phyloP scores from a whole-genome alignment of 2,329 filamentous ascomycete species.

The Ciborinia camelliae region DNA sequence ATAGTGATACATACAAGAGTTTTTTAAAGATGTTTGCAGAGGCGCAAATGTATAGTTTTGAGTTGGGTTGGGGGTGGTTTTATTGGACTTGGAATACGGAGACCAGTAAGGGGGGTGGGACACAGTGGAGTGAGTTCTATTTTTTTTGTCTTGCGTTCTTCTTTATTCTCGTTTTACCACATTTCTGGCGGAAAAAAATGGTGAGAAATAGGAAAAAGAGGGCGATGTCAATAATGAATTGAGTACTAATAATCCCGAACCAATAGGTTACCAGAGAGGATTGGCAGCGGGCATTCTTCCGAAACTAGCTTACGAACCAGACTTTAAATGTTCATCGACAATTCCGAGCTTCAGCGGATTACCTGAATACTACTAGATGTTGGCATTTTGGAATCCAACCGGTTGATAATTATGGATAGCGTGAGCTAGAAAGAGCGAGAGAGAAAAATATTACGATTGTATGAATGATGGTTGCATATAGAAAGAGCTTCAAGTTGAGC shows the following conservation, averaged over 20 bases:
- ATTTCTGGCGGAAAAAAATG: too few relatives aligned
- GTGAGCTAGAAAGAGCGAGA: too few relatives aligned
- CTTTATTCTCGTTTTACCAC: slow-evolving; percentile 62
- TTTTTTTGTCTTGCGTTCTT: background rate
- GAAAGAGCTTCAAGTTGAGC: background rate
- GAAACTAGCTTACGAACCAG: slow-evolving; percentile 63
- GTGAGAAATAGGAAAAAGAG: background rate
- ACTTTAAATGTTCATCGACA: slow-evolving; percentile 62
- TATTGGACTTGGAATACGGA: slow-evolving; percentile 99
- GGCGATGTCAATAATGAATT: too few relatives aligned
- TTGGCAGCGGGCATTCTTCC: slow-evolving; percentile 66
- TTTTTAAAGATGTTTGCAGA: slow-evolving; percentile 89
- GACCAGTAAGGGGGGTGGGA: slow-evolving; percentile 45
- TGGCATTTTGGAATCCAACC: background rate
- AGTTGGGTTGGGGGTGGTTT: slow-evolving; percentile 94
- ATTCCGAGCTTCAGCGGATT: slow-evolving; percentile 54
- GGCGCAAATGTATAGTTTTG: slow-evolving; percentile 93
- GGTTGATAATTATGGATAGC: background rate
- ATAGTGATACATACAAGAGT: slow-evolving; percentile 72
- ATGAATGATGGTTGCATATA: background rate
- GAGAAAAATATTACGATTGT: background rate
- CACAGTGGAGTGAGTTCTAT: slow-evolving; percentile 69
- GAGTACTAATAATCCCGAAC: background rate
- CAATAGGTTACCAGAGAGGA: slow-evolving; percentile 16
- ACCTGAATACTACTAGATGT: slow-evolving; percentile 48